Evolutionary conservation across 2,329 filamentous ascomycete genomes (phyloP), one percentile per base, ranked within the genome.

Genomic region (Aspergillus sp.): DNA sequence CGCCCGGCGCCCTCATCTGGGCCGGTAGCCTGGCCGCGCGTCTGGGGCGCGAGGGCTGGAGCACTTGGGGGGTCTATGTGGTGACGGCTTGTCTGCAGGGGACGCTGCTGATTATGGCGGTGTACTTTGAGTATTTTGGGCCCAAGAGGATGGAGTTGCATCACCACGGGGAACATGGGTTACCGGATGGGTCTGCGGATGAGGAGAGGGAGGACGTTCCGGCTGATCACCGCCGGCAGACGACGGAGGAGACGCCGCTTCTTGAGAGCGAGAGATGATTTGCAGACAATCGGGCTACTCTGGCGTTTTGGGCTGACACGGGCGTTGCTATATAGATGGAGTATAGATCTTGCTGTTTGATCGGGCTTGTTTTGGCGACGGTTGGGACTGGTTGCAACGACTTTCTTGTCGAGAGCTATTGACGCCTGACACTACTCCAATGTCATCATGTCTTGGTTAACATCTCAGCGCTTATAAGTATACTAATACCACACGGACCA

Each of bases 51-150:
- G 77, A 73, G 20, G 89, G 89, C 0, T 98, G 91, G 91, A 95
- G 88, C 60, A 86, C 86, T 0, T 98, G 91, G 91, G 79, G 86
- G 7, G 80, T 96, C 10, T 93, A 89, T 52, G 69, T 94, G 27
- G 69, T 96, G 32, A 94, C 88, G 0, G 91, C 89, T 1, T 62
- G 70, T 35, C 72, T 96, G 67, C 91, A 98, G 58, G 89, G 86
- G 12, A 72, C 75, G 7, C 63, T 98, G 35, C 68, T 98, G 26
- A 66, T 58, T 15, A 82, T 98, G 81, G 86, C 78, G 14, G 73
- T 94, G 39, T 78, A 75, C 47, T 96, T 88, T 53, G 63, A 64
- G 37, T 63, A 61, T 41, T 44, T 63, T 20, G 53, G 53, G 3
- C 57, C 59, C 1, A 46, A 56, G 71, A 86, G 58, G 34, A 51